Evolutionary conservation across 1,139 yeast genomes (phyloP).

Genomic region (Maudiozyma humilis): DNA sequence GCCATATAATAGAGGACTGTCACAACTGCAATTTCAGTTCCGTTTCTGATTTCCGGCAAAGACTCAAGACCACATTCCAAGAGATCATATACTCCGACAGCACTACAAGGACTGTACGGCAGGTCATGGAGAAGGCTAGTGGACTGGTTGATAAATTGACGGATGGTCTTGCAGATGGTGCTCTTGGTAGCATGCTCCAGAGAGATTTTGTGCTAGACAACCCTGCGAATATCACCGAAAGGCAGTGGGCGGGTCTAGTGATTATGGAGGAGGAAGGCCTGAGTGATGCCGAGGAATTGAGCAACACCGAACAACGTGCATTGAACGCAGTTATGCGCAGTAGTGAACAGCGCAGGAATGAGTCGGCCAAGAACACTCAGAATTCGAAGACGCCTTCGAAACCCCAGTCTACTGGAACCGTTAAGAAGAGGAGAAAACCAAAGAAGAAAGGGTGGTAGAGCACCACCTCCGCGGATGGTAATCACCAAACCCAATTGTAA

Average conservation of each 20-base stretch:
- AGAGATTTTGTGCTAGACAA: conserved; percentile 13
- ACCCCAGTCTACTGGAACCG: no score
- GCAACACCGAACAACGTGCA: conserved; percentile 9
- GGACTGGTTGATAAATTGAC: not conserved
- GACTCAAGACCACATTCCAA: not conserved
- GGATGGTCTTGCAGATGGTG: not conserved
- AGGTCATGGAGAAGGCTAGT: not conserved
- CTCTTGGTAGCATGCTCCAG: not conserved
- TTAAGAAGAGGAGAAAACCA: no score
- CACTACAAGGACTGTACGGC: not conserved
- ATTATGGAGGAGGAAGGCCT: conserved; percentile 28
- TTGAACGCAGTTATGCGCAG: conserved; percentile 1
- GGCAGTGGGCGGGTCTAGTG: conserved; percentile 28
- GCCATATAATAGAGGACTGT: not conserved
- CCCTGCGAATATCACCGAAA: conserved; percentile 12
- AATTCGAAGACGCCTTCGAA: no score
- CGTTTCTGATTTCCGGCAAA: not conserved
- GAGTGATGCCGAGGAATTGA: conserved; percentile 32
- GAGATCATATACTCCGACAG: not conserved
- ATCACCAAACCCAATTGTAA: no score
- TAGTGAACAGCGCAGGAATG: not conserved
- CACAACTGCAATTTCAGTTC: not conserved
- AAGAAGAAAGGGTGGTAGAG: no score
- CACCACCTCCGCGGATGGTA: no score
- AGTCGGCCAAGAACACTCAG: no score